Evolutionary conservation across 1,284 basidiomycete species (phyloP).

Genomic region (Cystobasidium slooffiae): DNA sequence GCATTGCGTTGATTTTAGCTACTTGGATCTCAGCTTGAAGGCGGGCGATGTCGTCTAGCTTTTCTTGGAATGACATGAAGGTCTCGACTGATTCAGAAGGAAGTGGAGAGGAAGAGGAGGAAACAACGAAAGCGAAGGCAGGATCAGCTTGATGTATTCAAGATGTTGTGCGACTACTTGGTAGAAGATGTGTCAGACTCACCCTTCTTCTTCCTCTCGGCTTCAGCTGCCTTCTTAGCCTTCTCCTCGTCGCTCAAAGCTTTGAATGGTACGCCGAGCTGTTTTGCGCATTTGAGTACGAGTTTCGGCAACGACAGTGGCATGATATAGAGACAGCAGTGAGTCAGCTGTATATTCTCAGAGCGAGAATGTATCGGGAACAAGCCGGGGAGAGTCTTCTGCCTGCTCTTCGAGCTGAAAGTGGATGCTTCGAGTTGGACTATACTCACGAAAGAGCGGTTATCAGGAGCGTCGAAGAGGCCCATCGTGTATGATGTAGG

Average conservation of each 20-base stretch:
- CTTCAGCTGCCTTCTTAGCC: conserved; percentile 25
- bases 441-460: conserved; percentile 14
- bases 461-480: conserved; percentile 9
- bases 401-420: neutral
- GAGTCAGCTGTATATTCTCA: neutral
- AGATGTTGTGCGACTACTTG: neutral
- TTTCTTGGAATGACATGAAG: conserved; percentile 19
- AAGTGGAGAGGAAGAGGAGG: neutral
- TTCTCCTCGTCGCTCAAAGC: conserved; percentile 16
- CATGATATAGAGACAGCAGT: neutral
- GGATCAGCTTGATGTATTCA: neutral
- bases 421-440: neutral
- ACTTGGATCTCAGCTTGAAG: conserved; percentile 25
- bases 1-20: conserved; percentile 17
- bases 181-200: neutral
- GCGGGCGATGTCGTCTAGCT: conserved; percentile 27
- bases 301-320: neutral
- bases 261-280: conserved; percentile 8
- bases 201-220: conserved; percentile 32
- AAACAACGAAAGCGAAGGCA: neutral
- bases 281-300: neutral
- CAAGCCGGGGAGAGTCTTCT: neutral
- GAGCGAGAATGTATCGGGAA: neutral
- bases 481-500: conserved; percentile 3
- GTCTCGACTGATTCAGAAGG: conserved; percentile 16